A percentile compares a stretch with the other conserved stretches of the same genome.
Conservation (phyloP, 495 filamentous ascomycete genomes). For the Aspergillus funiculosus region DNA sequence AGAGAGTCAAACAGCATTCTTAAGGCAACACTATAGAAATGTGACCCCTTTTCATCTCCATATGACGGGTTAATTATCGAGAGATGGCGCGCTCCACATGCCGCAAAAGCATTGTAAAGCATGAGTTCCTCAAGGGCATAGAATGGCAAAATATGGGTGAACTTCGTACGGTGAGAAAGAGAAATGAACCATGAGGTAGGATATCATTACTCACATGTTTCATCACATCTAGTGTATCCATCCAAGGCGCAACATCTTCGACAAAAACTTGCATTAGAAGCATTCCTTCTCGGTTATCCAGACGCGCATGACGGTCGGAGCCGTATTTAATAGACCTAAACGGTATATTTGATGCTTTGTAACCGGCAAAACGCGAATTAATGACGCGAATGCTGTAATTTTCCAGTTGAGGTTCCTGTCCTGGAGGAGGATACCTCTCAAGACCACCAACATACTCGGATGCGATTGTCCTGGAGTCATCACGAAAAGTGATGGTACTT, state of each 20-base stretch:
- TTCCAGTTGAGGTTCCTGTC: conserved; percentile 30
- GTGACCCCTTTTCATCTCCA: conserved; percentile 67
- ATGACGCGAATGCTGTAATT: conserved; percentile 7
- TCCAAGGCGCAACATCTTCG: conserved; percentile 86
- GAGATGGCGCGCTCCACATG: conserved; percentile 81
- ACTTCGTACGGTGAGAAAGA: conserved; percentile 42
- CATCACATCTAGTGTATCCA: conserved; percentile 82
- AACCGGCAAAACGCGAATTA: conserved; percentile 22
- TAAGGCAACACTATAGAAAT: conserved; percentile 80
- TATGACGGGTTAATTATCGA: conserved; percentile 64
- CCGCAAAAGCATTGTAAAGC: conserved; percentile 85
- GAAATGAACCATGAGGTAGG: not conserved
- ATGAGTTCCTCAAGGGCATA: conserved; percentile 78
- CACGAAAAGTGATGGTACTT: conserved; percentile 72
- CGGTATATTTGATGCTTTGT: conserved; percentile 18
- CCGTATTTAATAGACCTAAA: conserved; percentile 27
- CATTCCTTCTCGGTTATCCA: conserved; percentile 70
- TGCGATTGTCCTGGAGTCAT: conserved; percentile 87
- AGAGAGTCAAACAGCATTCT: conserved; percentile 63
- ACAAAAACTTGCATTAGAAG: conserved; percentile 86
- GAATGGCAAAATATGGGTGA: conserved; percentile 74
- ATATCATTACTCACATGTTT: conserved; percentile 63
- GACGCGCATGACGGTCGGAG: conserved; percentile 42
- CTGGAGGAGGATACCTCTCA: conserved; percentile 60
- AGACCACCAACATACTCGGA: conserved; percentile 85